Base-by-base conservation (phyloP, 257 asterid species). In the Solanum gracilifrons region DNA sequence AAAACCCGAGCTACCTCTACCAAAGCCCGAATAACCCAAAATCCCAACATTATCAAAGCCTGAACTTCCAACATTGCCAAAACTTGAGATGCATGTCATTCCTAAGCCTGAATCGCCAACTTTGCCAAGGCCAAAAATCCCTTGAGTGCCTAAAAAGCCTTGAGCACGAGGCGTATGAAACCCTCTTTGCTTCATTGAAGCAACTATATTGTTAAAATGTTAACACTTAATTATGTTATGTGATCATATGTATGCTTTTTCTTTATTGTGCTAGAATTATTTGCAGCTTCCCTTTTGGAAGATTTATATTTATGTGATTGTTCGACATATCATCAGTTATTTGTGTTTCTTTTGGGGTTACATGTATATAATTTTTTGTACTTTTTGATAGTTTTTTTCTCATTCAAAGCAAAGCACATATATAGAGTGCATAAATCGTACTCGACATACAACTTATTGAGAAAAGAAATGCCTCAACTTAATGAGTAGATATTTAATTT, bases 1-100 rank as follows among this genome's bases (percentile, higher is more conserved):
- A 29, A 82, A 87, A 20, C 82, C 90, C 13, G 64, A 87, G 13
- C 7, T 89, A 6, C 91, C 94, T 6, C 46, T 88, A 36, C 93
- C 91, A 9, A 89, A 88, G 62, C 90, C 91, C 5, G 66, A 84
- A 21, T 13, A 88, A 31, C 91, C 94, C 3, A 37, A 75, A 2
- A 16, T 89, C 39, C 88, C 92, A 21, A 41, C 71, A 6, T 4
- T 89, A 7, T 84, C 88, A 18, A 43, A 90, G 86, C 4, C 89
- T 88, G 0, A 79, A 43, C 25, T 79, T 16, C 66, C 85, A 43
- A 8, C 25, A 4, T 27, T 79, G 16, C 15, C 39, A 79, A 79
- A 79, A 29, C 37, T 74, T 4, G 51, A 74, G 51, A 74, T 35
- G 2, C 51, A 9, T 21, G 9, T 7, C 55, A 21, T 36, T 75